A percentile compares a stretch with the other conserved stretches of the same genome.
phyloP scores from a whole-genome alignment of 768 basidiomycete genomes.

The Asterophora lycoperdoides region DNA sequence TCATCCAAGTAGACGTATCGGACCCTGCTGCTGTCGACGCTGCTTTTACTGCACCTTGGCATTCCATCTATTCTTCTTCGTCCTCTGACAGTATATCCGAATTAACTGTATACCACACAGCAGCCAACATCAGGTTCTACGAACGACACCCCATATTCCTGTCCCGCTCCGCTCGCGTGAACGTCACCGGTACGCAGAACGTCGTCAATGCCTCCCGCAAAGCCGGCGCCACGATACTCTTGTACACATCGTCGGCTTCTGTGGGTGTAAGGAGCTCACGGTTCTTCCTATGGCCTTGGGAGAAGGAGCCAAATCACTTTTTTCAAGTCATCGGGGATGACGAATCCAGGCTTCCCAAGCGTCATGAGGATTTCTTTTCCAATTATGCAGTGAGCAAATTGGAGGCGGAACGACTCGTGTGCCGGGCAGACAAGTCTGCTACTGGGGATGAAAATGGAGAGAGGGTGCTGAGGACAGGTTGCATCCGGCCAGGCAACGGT shows the following conservation, averaged over 20 bases:
- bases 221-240: constrained; percentile 50
- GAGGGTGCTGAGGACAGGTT: constrained; percentile 56
- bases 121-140: constrained; percentile 75
- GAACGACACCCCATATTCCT: constrained; percentile 54
- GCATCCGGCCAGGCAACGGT: constrained; percentile 75
- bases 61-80: constrained; percentile 17
- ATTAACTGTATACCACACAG: constrained; percentile 72
- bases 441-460: constrained; percentile 18
- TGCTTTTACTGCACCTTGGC: constrained; percentile 68
- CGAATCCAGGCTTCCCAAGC: constrained; percentile 45
- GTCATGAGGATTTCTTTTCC: constrained; percentile 65
- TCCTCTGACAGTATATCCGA: constrained; percentile 26
- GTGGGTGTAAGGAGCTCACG: constrained; percentile 53
- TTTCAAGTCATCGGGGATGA: constrained; percentile 66
- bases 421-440: constrained; percentile 29
- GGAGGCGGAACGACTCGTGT: constrained; percentile 48
- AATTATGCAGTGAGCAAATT: constrained; percentile 72
- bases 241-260: constrained; percentile 76
- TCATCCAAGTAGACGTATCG: constrained; percentile 55
- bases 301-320: constrained; percentile 49
- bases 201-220: constrained; percentile 54
- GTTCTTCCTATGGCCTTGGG: constrained; percentile 76
- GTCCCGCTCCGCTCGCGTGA: constrained; percentile 54
- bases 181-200: constrained; percentile 65
- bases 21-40: constrained; percentile 47